Evolutionary conservation across 768 basidiomycete species (phyloP).

Genomic region (Porpolomopsis calyptriformis): DNA sequence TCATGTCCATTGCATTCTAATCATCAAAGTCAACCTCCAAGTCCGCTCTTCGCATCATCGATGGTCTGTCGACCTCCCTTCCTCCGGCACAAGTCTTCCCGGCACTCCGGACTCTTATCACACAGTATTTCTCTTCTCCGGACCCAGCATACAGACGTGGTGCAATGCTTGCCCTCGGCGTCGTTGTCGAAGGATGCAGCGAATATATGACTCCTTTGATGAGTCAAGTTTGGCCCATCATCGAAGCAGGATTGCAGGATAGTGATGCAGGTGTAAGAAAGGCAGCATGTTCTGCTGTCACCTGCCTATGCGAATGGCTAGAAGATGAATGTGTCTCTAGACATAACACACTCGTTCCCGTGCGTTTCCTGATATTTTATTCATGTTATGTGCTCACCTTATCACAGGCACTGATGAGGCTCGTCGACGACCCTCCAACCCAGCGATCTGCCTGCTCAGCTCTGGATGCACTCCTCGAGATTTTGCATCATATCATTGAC

Average conservation of each 20-base stretch:
- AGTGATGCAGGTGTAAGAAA: slow-evolving; percentile 78
- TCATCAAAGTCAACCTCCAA: slow-evolving; percentile 18
- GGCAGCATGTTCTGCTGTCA: slow-evolving; percentile 91
- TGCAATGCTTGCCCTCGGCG: slow-evolving; percentile 91
- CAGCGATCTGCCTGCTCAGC: slow-evolving; percentile 94
- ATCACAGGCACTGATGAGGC: slow-evolving; percentile 72
- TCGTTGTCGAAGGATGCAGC: slow-evolving; percentile 93
- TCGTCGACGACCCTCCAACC: slow-evolving; percentile 78
- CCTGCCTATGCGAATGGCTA: slow-evolving; percentile 95
- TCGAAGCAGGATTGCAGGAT: slow-evolving; percentile 83
- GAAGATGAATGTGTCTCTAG: slow-evolving; percentile 84
- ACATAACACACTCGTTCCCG: slow-evolving; percentile 79
- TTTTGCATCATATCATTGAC: slow-evolving; percentile 81
- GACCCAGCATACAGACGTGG: slow-evolving; percentile 77
- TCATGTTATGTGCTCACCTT: not conserved
- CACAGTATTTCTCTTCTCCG: slow-evolving; percentile 72
- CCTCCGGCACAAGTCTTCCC: slow-evolving; percentile 97
- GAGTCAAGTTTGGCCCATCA: slow-evolving; percentile 84
- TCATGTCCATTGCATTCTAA: not conserved
- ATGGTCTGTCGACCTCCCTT: slow-evolving; percentile 81
- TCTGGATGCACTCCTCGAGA: slow-evolving; percentile 92
- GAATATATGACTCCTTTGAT: slow-evolving; percentile 96
- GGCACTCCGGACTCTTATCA: slow-evolving; percentile 70
- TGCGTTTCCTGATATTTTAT: slow-evolving; percentile 20
- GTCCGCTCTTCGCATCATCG: slow-evolving; percentile 92